phyloP scores from a whole-genome alignment of 2,329 filamentous ascomycete genomes.

The Elsinoe fawcettii region DNA sequence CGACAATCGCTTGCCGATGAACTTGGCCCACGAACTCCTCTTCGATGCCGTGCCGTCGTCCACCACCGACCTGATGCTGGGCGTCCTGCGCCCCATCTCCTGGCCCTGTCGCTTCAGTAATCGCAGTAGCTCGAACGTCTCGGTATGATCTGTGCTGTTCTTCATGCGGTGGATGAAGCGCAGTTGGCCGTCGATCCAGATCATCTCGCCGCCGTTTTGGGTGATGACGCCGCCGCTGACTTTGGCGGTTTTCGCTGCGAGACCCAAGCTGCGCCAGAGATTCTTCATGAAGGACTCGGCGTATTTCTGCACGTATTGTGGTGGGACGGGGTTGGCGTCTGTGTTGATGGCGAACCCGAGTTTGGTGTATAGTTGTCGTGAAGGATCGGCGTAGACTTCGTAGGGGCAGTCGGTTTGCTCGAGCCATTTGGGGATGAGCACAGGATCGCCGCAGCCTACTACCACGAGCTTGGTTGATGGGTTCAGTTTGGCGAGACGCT shows the following conservation, averaged over 20 bases:
- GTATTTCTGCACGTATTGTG: conserved; percentile 24
- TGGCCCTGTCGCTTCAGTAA: conserved; percentile 23
- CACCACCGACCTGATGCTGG: conserved; percentile 3
- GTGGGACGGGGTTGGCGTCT: conserved; percentile 21
- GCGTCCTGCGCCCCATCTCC: conserved; percentile 7
- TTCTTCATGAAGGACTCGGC: conserved; percentile 4
- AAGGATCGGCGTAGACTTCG: conserved; percentile 29
- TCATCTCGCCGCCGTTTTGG: conserved; percentile 34
- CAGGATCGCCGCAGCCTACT: conserved; percentile 30
- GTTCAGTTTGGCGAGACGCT: conserved; percentile 19
- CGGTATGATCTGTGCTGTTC: conserved; percentile 30
- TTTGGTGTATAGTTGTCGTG: conserved; percentile 25
- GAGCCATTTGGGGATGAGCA: conserved; percentile 26
- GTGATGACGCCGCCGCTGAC: conserved; percentile 19
- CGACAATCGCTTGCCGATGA: conserved; percentile 7
- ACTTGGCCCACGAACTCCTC: conserved; percentile 13
- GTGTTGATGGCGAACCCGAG: conserved; percentile 28
- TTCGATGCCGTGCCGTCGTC: conserved; percentile 7
- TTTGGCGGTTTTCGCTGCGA: conserved; percentile 18
- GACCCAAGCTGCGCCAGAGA: conserved; percentile 11
- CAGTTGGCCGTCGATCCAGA: conserved; percentile 30
- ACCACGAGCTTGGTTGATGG: conserved; percentile 27
- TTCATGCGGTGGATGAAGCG: conserved; percentile 32
- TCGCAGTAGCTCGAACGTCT: conserved; percentile 27
- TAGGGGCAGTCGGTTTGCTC: conserved; percentile 27